These are phyloP conservation scores for Juncus inflexus DNA, from an alignment of 176 grass and related monocot species.

Conservation along the genomic window DNA sequence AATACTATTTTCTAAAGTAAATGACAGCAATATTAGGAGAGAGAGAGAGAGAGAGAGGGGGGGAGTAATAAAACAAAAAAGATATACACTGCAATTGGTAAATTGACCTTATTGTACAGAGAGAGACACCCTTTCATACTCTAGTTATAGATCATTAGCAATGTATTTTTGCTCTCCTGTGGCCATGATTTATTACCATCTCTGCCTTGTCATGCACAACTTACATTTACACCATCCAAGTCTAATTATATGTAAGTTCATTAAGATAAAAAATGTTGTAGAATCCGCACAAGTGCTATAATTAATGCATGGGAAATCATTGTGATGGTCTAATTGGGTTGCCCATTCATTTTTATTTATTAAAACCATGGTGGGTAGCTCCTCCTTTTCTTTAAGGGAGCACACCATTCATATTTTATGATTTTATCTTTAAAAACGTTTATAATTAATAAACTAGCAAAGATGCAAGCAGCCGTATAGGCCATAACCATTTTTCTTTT, in stretches of 20 bases:
- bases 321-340: conserved; percentile 19
- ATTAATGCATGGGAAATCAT: no score
- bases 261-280: not conserved
- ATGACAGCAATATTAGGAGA: conserved; percentile 18
- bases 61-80: conserved; percentile 33
- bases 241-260: conserved; percentile 1
- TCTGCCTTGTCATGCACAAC: not conserved
- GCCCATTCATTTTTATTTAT: conserved; percentile 22
- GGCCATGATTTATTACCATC: conserved; percentile 1
- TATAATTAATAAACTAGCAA: conserved; percentile 9
- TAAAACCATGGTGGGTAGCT: conserved; percentile 36
- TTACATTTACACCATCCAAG: not conserved
- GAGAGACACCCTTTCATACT: conserved; percentile 24
- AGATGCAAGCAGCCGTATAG: conserved; percentile 20
- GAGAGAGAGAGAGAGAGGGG: conserved; percentile 18
- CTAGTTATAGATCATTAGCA: conserved; percentile 8
- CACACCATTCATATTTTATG: conserved; percentile 15
- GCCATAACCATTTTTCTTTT: conserved; percentile 7
- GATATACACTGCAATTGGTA: conserved; percentile 45
- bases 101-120: conserved; percentile 29
- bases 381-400: conserved; percentile 16
- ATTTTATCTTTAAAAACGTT: conserved; percentile 13
- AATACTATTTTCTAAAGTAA: conserved; percentile 30
- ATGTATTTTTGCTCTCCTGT: conserved; percentile 12
- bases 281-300: no score